phyloP scores from a whole-genome alignment of 2,329 filamentous ascomycete genomes.

The Xylaria sp. region DNA sequence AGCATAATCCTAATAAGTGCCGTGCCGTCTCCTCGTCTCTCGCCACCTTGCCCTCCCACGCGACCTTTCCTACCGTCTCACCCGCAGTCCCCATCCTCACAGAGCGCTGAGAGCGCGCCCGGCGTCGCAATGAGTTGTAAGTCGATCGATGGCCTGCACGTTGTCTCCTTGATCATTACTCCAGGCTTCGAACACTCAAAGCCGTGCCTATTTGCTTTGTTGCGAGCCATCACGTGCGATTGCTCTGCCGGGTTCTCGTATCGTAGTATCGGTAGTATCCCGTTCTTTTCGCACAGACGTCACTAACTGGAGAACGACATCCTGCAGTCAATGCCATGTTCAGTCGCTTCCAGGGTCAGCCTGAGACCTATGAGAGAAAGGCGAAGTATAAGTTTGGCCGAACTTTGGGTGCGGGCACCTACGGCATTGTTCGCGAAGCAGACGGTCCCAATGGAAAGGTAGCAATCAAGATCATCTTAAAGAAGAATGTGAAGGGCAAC shows the following conservation, averaged over 20 bases:
- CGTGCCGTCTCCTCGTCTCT: neutral
- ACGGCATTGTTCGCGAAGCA: constrained; percentile 95
- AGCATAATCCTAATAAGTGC: neutral
- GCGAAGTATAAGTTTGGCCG: constrained; percentile 86
- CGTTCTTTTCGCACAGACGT: constrained; percentile 7
- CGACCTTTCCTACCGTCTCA: constrained; percentile 4
- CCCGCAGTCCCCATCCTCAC: neutral
- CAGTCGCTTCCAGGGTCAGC: constrained; percentile 93
- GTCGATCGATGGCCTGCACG: constrained; percentile 25
- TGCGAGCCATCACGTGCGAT: neutral
- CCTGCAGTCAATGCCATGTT: constrained; percentile 76
- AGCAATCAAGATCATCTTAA: constrained; percentile 97
- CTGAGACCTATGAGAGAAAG: constrained; percentile 99
- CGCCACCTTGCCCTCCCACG: neutral
- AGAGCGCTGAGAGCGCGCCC: constrained; percentile 16
- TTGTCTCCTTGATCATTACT: constrained; percentile 18
- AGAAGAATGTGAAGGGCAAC: constrained; percentile 98
- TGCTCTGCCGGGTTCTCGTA: neutral
- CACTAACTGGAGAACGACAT: constrained; percentile 2
- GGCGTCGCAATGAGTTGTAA: constrained; percentile 38
- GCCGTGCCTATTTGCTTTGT: neutral
- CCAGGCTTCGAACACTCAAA: neutral
- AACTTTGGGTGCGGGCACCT: constrained; percentile 92
- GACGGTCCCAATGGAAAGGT: constrained; percentile 79
- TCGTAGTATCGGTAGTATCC: neutral